Evolutionary conservation across 352 stramenopile genomes (phyloP).

Genomic region (Phytophthora sp.): DNA sequence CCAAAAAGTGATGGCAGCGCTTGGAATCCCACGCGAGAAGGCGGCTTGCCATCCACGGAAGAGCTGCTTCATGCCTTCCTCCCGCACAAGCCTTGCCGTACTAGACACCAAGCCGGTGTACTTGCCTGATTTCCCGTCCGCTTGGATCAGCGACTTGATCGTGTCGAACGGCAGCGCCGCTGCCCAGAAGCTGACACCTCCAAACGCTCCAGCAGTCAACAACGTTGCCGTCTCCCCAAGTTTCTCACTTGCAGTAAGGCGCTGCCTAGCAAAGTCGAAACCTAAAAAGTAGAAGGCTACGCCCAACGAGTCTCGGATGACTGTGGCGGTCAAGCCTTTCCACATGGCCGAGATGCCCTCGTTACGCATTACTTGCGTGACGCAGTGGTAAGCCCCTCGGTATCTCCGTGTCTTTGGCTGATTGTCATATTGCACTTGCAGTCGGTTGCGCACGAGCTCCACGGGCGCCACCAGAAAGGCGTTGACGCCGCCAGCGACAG

Average conservation of each 20-base stretch:
- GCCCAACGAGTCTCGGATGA: conserved; percentile 84
- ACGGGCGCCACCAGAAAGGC: conserved; percentile 77
- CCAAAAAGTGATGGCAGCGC: conserved; percentile 84
- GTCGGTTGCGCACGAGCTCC: conserved; percentile 80
- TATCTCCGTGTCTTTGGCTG: conserved; percentile 54
- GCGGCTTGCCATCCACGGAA: conserved; percentile 84
- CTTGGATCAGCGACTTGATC: conserved; percentile 86
- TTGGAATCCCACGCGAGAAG: conserved; percentile 77
- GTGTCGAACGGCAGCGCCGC: conserved; percentile 87
- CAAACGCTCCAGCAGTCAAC: conserved; percentile 69
- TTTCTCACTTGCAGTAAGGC: conserved; percentile 26
- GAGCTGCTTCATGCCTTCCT: conserved; percentile 65
- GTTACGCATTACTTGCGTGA: conserved; percentile 59
- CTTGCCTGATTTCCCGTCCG: conserved; percentile 49
- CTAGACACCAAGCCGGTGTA: conserved; percentile 54
- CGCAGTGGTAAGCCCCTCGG: conserved; percentile 58
- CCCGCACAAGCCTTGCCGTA: conserved; percentile 49
- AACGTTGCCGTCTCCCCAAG: conserved; percentile 61
- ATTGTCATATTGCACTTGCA: conserved; percentile 81
- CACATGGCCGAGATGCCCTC: conserved; percentile 74
- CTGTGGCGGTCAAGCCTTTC: conserved; percentile 74
- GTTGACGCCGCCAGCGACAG: conserved; percentile 73
- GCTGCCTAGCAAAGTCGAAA: conserved; percentile 77
- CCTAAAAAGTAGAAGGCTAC: conserved; percentile 88
- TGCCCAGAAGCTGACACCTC: conserved; percentile 86